These are phyloP conservation scores for Scutellaria barbata DNA, from an alignment of 257 asterid species.

Conservation along the genomic window DNA sequence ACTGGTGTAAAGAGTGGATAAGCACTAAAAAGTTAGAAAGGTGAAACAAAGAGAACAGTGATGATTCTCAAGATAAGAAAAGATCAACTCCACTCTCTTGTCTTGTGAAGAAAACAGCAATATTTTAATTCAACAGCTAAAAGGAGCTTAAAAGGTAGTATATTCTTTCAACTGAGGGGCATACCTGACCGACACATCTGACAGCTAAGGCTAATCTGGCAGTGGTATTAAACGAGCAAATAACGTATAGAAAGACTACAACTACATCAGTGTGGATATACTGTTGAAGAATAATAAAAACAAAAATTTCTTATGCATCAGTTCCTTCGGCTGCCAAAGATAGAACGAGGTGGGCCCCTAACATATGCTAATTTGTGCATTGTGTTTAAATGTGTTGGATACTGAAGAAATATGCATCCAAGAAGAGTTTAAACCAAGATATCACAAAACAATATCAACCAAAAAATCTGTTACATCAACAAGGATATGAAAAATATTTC, in stretches of 20 bases:
- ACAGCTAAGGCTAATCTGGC: too few species aligned
- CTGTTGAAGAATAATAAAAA: background rate
- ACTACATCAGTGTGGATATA: background rate
- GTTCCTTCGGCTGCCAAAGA: conserved; percentile 24
- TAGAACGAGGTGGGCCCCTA: conserved; percentile 17
- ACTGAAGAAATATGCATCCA: conserved; percentile 27
- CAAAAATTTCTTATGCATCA: background rate
- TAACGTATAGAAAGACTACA: background rate
- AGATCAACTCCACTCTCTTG: too few species aligned
- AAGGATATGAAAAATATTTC: conserved; percentile 12
- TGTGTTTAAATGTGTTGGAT: conserved; percentile 12
- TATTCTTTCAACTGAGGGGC: background rate
- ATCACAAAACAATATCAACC: conserved; percentile 24
- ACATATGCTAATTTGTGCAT: conserved; percentile 5
- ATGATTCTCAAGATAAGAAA: too few species aligned
- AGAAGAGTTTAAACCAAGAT: conserved; percentile 28
- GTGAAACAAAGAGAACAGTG: conserved; percentile 27
- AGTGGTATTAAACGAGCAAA: background rate
- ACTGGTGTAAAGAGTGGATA: background rate
- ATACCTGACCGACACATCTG: too few species aligned
- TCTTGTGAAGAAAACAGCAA: conserved; percentile 26
- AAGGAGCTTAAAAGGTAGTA: conserved; percentile 16
- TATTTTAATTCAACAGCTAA: conserved; percentile 24
- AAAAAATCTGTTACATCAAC: conserved; percentile 15
- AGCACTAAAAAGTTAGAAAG: conserved; percentile 2